A percentile compares a stretch with the other conserved stretches of the same genome.
These are phyloP conservation scores for Gnaphalium uliginosum DNA, from an alignment of 129 eudicot genomes.

Conservation along the genomic window DNA sequence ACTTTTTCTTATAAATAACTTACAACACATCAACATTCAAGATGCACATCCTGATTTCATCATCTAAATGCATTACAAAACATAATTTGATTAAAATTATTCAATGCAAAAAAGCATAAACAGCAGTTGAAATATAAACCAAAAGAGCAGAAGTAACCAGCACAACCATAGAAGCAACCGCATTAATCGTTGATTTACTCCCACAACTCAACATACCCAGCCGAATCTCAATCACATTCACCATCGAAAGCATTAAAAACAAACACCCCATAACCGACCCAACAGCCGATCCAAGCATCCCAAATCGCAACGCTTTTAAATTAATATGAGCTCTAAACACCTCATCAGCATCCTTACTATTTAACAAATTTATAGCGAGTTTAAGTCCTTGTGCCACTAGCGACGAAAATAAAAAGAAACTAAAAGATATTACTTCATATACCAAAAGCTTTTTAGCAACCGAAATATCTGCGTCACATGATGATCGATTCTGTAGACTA, in stretches of 20 bases:
- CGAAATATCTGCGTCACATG: constrained; percentile 42
- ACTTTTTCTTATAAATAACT: not conserved
- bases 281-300: constrained; percentile 57
- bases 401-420: constrained; percentile 57
- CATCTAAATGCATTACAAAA: not conserved
- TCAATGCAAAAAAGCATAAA: constrained; percentile 53
- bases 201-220: constrained; percentile 53
- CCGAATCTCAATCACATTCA: constrained; percentile 51
- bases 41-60: not conserved
- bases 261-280: constrained; percentile 59
- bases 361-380: constrained; percentile 50
- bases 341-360: constrained; percentile 47
- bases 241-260: constrained; percentile 60
- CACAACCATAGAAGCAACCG: constrained; percentile 41
- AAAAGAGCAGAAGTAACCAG: constrained; percentile 49
- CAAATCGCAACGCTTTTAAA: constrained; percentile 43
- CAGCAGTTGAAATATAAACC: constrained; percentile 52
- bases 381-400: constrained; percentile 59
- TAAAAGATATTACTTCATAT: constrained; percentile 53
- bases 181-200: constrained; percentile 35
- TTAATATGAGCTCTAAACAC: constrained; percentile 46
- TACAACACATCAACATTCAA: not conserved
- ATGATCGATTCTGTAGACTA: constrained; percentile 40
- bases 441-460: constrained; percentile 48
- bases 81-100: not conserved